Evolutionary conservation across 1,284 basidiomycete species (phyloP).

Genomic region (Marasmius sp.): DNA sequence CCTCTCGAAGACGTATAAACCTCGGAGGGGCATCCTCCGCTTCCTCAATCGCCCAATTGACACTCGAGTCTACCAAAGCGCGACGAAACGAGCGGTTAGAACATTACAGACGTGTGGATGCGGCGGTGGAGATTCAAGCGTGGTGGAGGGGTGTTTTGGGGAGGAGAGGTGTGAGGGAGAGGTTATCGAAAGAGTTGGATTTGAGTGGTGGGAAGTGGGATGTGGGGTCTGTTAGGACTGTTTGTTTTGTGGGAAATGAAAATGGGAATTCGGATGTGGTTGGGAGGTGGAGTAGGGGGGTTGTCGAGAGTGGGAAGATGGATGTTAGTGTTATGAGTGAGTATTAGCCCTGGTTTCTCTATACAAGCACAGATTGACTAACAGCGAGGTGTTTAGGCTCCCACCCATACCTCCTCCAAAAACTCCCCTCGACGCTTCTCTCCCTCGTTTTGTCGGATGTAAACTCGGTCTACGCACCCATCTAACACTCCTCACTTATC

Average conservation of each 20-base stretch:
- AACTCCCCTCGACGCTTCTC: too few relatives aligned
- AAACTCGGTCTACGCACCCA: too few relatives aligned
- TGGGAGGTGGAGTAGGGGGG: slow-evolving; percentile 47
- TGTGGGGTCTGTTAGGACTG: slow-evolving; percentile 54
- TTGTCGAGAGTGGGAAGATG: slow-evolving; percentile 27
- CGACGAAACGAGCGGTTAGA: slow-evolving; percentile 59
- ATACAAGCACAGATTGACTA: too few relatives aligned
- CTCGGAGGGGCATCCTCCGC: slow-evolving; percentile 59
- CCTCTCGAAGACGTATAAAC: slow-evolving; percentile 67
- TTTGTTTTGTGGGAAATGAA: slow-evolving; percentile 53
- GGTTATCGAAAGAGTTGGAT: slow-evolving; percentile 47
- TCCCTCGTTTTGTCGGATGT: too few relatives aligned
- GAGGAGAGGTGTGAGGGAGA: slow-evolving; percentile 34
- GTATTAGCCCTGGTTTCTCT: not conserved
- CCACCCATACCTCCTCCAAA: too few relatives aligned
- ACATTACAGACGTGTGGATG: slow-evolving; percentile 53
- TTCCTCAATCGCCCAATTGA: slow-evolving; percentile 48
- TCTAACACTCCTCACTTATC: too few relatives aligned
- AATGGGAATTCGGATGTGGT: slow-evolving; percentile 52
- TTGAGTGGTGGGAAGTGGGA: slow-evolving; percentile 36
- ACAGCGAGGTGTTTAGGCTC: too few relatives aligned
- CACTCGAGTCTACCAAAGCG: slow-evolving; percentile 62
- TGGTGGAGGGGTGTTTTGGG: slow-evolving; percentile 58
- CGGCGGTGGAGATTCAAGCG: slow-evolving; percentile 62
- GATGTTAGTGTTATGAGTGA: not conserved